These are phyloP conservation scores for Orbilia ellipsospora DNA, from an alignment of 2,329 filamentous ascomycete species.

Conservation along the genomic window DNA sequence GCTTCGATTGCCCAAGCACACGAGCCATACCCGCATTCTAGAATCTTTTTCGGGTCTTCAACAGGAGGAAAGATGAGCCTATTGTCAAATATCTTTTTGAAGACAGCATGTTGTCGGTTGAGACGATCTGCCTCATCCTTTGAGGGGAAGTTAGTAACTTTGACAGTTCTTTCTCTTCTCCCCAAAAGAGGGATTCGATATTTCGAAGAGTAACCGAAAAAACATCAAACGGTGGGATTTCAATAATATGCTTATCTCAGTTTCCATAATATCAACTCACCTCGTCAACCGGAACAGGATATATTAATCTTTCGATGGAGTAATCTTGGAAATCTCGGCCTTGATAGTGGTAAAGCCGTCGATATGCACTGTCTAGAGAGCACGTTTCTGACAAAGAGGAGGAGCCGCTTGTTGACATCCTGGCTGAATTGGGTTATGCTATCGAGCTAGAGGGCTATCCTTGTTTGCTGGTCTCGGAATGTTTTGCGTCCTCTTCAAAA, in stretches of 20 bases:
- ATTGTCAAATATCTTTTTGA: constrained; percentile 73
- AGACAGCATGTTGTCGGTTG: constrained; percentile 72
- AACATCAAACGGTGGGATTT: constrained; percentile 27
- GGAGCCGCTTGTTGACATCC: constrained; percentile 55
- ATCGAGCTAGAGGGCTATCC: constrained; percentile 33
- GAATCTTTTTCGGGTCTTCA: constrained; percentile 68
- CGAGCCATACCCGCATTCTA: constrained; percentile 80
- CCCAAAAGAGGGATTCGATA: constrained; percentile 5
- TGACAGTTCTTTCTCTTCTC: constrained; percentile 1
- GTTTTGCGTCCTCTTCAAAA: constrained; percentile 25
- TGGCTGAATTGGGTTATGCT: constrained; percentile 40
- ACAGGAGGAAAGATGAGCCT: constrained; percentile 78
- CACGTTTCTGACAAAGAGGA: constrained; percentile 62
- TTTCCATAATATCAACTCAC: constrained; percentile 64
- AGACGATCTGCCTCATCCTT: constrained; percentile 77
- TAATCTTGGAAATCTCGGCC: constrained; percentile 76
- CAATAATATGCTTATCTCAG: constrained; percentile 17
- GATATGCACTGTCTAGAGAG: constrained; percentile 69
- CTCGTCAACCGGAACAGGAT: constrained; percentile 78
- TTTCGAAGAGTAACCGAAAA: constrained; percentile 10
- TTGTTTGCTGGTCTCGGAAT: constrained; percentile 31
- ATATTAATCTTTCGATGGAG: constrained; percentile 72
- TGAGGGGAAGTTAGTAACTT: constrained; percentile 29
- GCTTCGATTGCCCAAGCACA: constrained; percentile 77
- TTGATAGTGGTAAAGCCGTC: constrained; percentile 71